Evolutionary conservation across 2,329 filamentous ascomycete species (phyloP).

Genomic region (Colletotrichum sp.): DNA sequence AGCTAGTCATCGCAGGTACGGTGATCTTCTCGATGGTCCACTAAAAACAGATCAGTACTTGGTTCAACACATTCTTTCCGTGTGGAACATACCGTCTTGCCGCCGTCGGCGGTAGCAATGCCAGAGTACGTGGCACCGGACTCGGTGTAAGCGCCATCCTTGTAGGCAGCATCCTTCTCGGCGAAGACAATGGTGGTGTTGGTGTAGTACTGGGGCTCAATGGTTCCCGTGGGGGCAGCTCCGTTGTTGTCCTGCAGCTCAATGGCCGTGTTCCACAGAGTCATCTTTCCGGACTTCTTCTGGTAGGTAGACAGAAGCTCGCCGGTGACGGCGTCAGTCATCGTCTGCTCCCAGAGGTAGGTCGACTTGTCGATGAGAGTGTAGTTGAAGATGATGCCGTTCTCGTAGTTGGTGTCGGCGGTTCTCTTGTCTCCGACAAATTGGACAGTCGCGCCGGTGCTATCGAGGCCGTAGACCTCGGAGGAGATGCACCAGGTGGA

Average conservation of each 20-base stretch:
- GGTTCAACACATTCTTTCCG: fast-evolving
- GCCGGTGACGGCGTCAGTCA: not conserved
- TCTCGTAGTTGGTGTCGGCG: not conserved
- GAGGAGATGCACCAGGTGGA: not conserved
- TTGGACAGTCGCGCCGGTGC: not conserved
- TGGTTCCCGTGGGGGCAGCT: not conserved
- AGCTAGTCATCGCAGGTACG: not conserved
- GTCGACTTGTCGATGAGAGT: not conserved
- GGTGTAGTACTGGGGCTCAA: not conserved
- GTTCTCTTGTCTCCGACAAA: not conserved
- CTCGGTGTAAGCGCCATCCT: not conserved
- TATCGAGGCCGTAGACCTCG: not conserved
- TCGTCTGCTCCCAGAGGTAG: not conserved
- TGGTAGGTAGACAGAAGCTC: not conserved
- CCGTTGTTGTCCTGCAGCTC: not conserved
- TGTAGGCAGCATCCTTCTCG: not conserved
- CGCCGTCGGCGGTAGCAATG: not conserved
- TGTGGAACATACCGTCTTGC: not conserved
- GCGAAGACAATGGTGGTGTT: not conserved
- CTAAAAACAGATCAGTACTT: not conserved
- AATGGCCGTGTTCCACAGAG: not conserved
- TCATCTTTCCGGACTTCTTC: not conserved
- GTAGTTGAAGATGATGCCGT: not conserved
- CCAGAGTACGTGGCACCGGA: not conserved
- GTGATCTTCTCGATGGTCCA: not conserved